Percentiles rank a stretch among this genome's conserved stretches.
These are phyloP conservation scores for Abrus pulchellus DNA, from an alignment of 306 rosid species.

Conservation along the genomic window DNA sequence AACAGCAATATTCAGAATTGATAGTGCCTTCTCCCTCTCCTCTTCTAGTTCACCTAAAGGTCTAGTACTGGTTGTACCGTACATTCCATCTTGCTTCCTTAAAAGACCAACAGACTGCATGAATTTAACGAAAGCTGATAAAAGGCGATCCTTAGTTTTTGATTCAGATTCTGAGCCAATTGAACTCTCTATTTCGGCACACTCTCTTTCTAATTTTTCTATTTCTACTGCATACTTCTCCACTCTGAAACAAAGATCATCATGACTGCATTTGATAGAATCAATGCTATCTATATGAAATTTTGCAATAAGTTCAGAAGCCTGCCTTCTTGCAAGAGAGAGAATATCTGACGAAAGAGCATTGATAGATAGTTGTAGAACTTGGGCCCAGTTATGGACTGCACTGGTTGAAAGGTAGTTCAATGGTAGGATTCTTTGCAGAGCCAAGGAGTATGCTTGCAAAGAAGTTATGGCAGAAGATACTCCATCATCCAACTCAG, in stretches of 20 bases:
- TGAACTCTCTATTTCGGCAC: conserved; percentile 72
- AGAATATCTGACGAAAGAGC: conserved; percentile 80
- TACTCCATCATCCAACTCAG: conserved; percentile 82
- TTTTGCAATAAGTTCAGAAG: conserved; percentile 76
- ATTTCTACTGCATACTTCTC: conserved; percentile 77
- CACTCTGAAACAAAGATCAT: conserved; percentile 72
- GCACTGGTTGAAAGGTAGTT: conserved; percentile 89
- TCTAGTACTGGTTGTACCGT: conserved; percentile 58
- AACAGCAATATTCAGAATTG: conserved; percentile 67
- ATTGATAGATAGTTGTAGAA: conserved; percentile 74
- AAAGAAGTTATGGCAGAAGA: conserved; percentile 72
- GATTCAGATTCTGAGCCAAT: conserved; percentile 74
- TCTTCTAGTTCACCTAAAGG: conserved; percentile 62
- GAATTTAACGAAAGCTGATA: conserved; percentile 75
- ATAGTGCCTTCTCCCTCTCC: conserved; percentile 66
- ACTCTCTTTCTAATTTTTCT: conserved; percentile 76
- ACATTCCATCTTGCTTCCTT: conserved; percentile 62
- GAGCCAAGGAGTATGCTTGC: conserved; percentile 82
- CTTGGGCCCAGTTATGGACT: conserved; percentile 93
- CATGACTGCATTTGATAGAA: conserved; percentile 67
- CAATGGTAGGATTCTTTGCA: conserved; percentile 89
- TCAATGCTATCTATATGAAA: conserved; percentile 65
- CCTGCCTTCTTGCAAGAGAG: conserved; percentile 90
- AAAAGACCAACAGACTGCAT: conserved; percentile 72
- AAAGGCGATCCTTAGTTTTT: conserved; percentile 81